Conservation (phyloP, 192 early-diverging fungal species). For the Podochytrium sp. region DNA sequence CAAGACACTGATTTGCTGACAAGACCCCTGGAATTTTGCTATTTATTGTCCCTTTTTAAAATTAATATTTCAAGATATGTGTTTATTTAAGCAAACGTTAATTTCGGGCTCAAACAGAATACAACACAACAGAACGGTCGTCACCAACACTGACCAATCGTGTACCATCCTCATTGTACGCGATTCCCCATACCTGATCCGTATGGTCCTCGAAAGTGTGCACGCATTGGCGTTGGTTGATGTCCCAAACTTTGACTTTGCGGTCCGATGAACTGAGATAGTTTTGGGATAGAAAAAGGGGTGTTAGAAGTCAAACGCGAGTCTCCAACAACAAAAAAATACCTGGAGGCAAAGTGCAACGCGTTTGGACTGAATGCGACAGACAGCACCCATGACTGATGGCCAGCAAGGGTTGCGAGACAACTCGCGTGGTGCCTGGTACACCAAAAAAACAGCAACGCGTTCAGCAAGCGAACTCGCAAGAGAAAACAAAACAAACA, state of each 20-base stretch:
- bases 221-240: slow-evolving; percentile 68
- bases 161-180: slow-evolving; percentile 77
- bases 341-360: slow-evolving; percentile 72
- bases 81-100: neutral
- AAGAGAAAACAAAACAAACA: too few species aligned
- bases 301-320: neutral
- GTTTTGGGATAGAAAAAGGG: too few species aligned
- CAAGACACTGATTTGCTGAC: neutral
- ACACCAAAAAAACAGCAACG: neutral
- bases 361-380: slow-evolving; percentile 68
- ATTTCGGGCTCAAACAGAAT: slow-evolving; percentile 23
- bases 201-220: slow-evolving; percentile 79
- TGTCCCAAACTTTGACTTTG: slow-evolving; percentile 84
- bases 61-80: neutral
- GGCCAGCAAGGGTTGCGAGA: slow-evolving; percentile 74
- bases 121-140: slow-evolving; percentile 60
- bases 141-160: slow-evolving; percentile 75
- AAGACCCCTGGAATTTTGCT: neutral
- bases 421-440: slow-evolving; percentile 71
- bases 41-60: neutral
- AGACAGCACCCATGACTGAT: slow-evolving; percentile 80
- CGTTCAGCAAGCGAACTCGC: too few species aligned
- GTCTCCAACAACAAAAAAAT: slow-evolving; percentile 6
- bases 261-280: slow-evolving; percentile 71
- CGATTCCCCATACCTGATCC: slow-evolving; percentile 86